Conservation (phyloP, 2,329 filamentous ascomycete genomes). For the Chlorencoelia australis region DNA sequence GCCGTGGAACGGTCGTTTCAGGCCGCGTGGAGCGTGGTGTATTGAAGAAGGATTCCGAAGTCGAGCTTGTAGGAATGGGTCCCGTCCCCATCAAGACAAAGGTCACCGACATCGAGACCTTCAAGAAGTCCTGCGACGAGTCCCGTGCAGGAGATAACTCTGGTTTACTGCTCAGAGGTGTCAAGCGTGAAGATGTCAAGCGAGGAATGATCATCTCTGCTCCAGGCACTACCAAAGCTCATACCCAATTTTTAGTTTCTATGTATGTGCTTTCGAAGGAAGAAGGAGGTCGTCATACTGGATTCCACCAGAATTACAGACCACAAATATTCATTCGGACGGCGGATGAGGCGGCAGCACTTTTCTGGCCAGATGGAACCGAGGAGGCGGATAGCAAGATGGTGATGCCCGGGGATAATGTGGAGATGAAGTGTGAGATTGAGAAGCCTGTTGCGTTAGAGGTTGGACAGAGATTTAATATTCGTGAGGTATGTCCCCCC, state of each 20-base stretch:
- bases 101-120: slow-evolving; percentile 99
- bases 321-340: slow-evolving; percentile 95
- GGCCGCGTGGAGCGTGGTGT: slow-evolving; percentile 94
- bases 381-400: slow-evolving; percentile 64
- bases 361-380: slow-evolving; percentile 79
- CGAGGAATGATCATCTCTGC: slow-evolving; percentile 91
- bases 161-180: slow-evolving; percentile 86
- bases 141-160: slow-evolving; percentile 97
- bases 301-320: slow-evolving; percentile 92
- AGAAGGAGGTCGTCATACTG: slow-evolving; percentile 93
- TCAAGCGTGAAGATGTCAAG: slow-evolving; percentile 88
- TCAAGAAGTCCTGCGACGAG: slow-evolving; percentile 99
- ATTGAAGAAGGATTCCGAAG: slow-evolving; percentile 86
- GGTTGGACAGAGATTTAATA: slow-evolving; percentile 90
- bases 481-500: too few species aligned
- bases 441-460: slow-evolving; percentile 81
- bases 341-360: slow-evolving; percentile 66
- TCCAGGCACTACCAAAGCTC: slow-evolving; percentile 75
- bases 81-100: slow-evolving; percentile 85
- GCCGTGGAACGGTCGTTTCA: slow-evolving; percentile 92
- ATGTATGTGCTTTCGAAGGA: slow-evolving; percentile 98
- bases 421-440: slow-evolving; percentile 89
- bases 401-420: slow-evolving; percentile 97
- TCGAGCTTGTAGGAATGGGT: slow-evolving; percentile 89
- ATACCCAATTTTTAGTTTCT: slow-evolving; percentile 86